Evolutionary conservation across 2,329 filamentous ascomycete genomes (phyloP).

Genomic region (Thelonectria blattea): DNA sequence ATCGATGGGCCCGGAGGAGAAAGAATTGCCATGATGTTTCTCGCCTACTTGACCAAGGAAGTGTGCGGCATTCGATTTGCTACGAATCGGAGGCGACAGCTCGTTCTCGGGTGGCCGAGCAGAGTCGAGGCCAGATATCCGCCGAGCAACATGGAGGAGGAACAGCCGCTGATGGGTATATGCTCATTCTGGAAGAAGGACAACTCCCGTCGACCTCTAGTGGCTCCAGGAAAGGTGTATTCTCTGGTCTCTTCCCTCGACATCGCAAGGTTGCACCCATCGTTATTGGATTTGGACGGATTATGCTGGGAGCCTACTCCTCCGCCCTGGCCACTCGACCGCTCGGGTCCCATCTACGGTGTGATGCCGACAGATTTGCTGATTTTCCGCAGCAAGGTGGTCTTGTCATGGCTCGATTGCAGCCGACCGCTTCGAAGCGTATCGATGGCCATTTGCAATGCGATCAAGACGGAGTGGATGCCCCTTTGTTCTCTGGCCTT

Average conservation of each 20-base stretch:
- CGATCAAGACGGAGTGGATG: too few relatives aligned
- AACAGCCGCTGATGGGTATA: neutral
- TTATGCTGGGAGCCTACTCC: neutral
- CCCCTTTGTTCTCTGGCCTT: neutral
- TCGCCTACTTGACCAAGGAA: neutral
- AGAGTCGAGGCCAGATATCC: neutral
- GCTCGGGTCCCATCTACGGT: neutral
- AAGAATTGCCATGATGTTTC: neutral
- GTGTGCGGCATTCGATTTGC: neutral
- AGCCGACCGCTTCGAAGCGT: neutral
- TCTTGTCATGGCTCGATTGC: conserved; percentile 3
- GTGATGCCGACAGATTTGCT: neutral
- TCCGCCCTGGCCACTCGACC: neutral
- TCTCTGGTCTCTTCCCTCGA: neutral
- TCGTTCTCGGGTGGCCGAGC: neutral
- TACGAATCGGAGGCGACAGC: neutral
- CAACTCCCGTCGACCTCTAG: neutral
- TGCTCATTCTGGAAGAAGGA: neutral
- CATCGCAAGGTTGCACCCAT: too few relatives aligned
- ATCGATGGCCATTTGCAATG: neutral
- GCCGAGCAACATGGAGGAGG: neutral
- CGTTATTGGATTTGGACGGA: neutral
- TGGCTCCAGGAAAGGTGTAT: neutral
- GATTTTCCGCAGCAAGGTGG: neutral
- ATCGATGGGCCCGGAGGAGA: conserved; percentile 5